Evolutionary conservation across 106 monocot genomes (phyloP), one percentile per base, ranked within the genome.

Genomic region (Allium fistulosum): DNA sequence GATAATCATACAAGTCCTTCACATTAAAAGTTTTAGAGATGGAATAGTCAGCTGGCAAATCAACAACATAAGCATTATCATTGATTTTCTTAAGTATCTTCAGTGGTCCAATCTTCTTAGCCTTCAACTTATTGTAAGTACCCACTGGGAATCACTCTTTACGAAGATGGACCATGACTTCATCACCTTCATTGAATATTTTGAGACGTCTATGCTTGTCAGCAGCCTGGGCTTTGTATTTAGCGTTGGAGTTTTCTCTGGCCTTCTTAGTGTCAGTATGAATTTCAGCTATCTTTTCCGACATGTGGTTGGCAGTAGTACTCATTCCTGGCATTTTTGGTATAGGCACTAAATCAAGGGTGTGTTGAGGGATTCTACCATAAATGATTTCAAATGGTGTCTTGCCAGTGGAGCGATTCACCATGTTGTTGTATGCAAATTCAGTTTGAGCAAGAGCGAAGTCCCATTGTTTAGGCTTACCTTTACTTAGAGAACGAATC

Each of bases 111-210:
- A 61, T 27, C 26, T 60, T 68, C 46, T 48, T 60, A 9, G n/a
- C 52, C 26, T 74, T 67, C 28, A 79, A 53, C 53, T 73, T 79
- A 22, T 11, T 17, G 10, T 79, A 55, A n/a, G 47, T 1, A 22
- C 53, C 47, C 7, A 22, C 0, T 7, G 69, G 69, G 49, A 74
- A 79, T 0, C 57, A 26, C 22, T 79, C 79, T 17, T 79, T 74
- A 4, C 10, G 6, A 7, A 68, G 49, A 56, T 53, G 56, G 13
- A 74, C 63, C 79, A 45, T 49, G 6, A 70, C 69, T 2, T 74
- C 27, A 37, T 79, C 69, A 12, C 79, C 79, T 69, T 69, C 63
- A 27, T 65, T 46, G 10, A 74, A 74, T 13, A 5, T 49, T 11
- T 51, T 28, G 2, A 10, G 5, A 8, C 10, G n/a, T 7, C 49